Percentiles rank a stretch among this genome's conserved stretches.
Evolutionary conservation across 805 yeast species (phyloP).

Genomic region (Wickerhamiella vanderwaltii): DNA sequence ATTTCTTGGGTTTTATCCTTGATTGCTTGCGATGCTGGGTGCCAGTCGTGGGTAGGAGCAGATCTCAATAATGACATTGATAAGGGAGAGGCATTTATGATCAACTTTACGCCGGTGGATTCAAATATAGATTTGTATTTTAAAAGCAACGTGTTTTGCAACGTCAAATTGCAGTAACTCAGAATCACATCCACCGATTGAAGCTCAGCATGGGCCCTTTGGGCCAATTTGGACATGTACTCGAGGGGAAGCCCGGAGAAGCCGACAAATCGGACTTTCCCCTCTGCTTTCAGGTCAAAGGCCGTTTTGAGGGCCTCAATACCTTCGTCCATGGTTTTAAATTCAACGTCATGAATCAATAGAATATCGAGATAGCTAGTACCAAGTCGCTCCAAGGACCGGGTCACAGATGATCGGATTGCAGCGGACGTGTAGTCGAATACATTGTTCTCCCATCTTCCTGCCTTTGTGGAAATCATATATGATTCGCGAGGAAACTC

Average conservation of each 20-base stretch:
- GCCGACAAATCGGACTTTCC: conserved; percentile 55
- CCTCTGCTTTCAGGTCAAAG: conserved; percentile 46
- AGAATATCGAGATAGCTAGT: conserved; percentile 69
- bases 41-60: conserved; percentile 57
- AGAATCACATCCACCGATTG: conserved; percentile 53
- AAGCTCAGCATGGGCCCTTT: conserved; percentile 31
- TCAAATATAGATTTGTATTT: conserved; percentile 39
- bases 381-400: conserved; percentile 55
- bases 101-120: conserved; percentile 39
- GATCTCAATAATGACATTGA: conserved; percentile 77
- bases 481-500: conserved; percentile 47
- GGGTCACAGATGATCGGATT: conserved; percentile 47
- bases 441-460: conserved; percentile 52
- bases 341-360: conserved; percentile 83
- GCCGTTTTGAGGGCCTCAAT: conserved; percentile 53
- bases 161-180: conserved; percentile 69
- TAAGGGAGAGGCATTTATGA: conserved; percentile 76
- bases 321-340: conserved; percentile 44
- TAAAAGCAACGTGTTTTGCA: conserved; percentile 55
- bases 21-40: conserved; percentile 59
- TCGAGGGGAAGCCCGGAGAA: conserved; percentile 80
- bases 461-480: conserved; percentile 75
- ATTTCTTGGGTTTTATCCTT: conserved; percentile 35
- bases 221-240: conserved; percentile 35
- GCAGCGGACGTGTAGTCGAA: conserved; percentile 61